Base-by-base conservation (phyloP, 306 rosid genomes). In the Arachis hypogaea region DNA sequence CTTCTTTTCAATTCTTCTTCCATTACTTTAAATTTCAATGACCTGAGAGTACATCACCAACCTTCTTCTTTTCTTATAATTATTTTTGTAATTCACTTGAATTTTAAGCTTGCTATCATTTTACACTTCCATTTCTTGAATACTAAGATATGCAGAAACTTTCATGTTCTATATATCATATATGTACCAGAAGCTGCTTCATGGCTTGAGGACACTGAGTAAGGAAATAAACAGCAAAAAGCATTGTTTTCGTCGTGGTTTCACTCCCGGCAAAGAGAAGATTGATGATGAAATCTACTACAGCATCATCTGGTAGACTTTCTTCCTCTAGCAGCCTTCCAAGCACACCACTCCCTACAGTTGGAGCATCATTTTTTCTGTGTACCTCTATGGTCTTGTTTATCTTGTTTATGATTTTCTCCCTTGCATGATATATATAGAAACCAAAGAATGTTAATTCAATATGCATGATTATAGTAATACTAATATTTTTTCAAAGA, bases 211-310 rank as follows among this genome's bases (percentile, higher is more conserved):
- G 94, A 79, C 82, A 84, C 4, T 84, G 96, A 72, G 94, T 89
- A 63, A 93, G 98, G 69, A 91, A 93, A 81, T 89, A 91, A 43
- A 89, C 85, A 6, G 97, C 94, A 73, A 93, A 93, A 58, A 93
- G 90, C 98, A 93, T 93, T 5, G 98, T 93, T 86, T 93, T 93
- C 8, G 98, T 84, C 44, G 94, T 93, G 8, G 98, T 91, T 86
- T 93, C 98, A 56, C 88, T 93, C 58, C 98, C 97, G 0, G 98
- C 98, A 55, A 93, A 93, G 63, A 93, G 94, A 77, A 93, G 98
- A 75, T 91, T 93, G 86, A 93, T 89, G 46, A 91, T 86, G 90
- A 93, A 93, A 66, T 93, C 98, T 51, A 92, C 89, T 4, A 91
- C 82, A 8, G 86, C 88, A 2, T 86, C 94, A 65, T 93, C 96